phyloP scores from a whole-genome alignment of 768 basidiomycete genomes.

The Chlorophyllum brunneum region DNA sequence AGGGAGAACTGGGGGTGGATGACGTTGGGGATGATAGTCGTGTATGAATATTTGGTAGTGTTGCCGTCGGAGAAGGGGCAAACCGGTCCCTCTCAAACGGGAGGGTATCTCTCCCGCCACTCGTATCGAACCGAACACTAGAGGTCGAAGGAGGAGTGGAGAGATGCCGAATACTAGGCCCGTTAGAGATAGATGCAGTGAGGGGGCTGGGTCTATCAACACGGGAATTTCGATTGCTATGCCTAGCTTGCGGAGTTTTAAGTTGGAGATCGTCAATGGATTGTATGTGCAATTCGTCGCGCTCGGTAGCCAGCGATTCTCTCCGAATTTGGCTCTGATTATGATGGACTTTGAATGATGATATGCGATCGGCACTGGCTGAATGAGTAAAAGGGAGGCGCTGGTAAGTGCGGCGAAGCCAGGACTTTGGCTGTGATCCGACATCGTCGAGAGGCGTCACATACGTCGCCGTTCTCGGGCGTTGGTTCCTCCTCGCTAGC shows the following conservation, averaged over 20 bases:
- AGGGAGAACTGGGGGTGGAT: neutral
- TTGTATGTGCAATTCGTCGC: neutral
- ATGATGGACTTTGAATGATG: neutral
- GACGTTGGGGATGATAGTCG: conserved; percentile 6
- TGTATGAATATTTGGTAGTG: neutral
- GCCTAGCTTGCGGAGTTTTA: neutral
- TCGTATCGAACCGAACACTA: conserved; percentile 8
- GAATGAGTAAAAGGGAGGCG: conserved; percentile 2
- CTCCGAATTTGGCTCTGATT: neutral
- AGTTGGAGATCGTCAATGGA: neutral
- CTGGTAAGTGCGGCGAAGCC: conserved; percentile 8
- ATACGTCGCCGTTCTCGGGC: neutral
- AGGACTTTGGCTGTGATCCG: neutral
- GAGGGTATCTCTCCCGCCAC: neutral
- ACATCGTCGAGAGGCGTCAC: conserved; percentile 1
- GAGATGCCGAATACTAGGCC: neutral
- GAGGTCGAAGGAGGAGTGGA: conserved; percentile 1
- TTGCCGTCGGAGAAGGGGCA: conserved; percentile 3
- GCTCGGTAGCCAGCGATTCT: neutral
- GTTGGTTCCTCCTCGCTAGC: neutral
- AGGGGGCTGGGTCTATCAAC: neutral
- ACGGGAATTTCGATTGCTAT: neutral
- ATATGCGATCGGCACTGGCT: neutral
- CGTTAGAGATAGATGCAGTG: neutral
- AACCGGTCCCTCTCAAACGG: conserved; percentile 4